Conservation (phyloP, 805 yeast genomes). For the Blastobotrys mokoenaii region DNA sequence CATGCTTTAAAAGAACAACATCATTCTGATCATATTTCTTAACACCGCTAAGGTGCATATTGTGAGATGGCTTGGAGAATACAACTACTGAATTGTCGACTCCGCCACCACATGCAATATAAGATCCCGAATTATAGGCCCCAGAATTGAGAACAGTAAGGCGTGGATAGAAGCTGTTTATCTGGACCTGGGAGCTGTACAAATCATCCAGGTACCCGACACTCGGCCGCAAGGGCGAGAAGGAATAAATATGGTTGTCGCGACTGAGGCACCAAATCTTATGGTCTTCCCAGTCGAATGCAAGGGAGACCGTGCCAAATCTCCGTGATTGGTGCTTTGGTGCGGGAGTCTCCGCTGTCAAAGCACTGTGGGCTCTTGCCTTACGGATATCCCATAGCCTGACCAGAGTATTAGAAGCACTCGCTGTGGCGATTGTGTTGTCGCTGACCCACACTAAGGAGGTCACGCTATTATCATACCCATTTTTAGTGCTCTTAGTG, state of each 20-base stretch:
- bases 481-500: not conserved
- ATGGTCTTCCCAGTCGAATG: slow-evolving; percentile 9
- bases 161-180: slow-evolving; percentile 14
- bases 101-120: slow-evolving; percentile 17
- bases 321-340: slow-evolving; percentile 4
- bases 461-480: slow-evolving; percentile 9
- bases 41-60: not conserved
- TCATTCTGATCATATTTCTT: no score
- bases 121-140: slow-evolving; percentile 8
- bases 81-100: slow-evolving; percentile 7
- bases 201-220: slow-evolving; percentile 5
- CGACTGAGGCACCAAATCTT: slow-evolving; percentile 20
- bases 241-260: slow-evolving; percentile 13
- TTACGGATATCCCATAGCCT: slow-evolving; percentile 25
- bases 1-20: slow-evolving; percentile 7
- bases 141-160: slow-evolving; percentile 12
- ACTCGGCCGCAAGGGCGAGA: slow-evolving; percentile 1
- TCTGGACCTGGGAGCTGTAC: slow-evolving; percentile 9
- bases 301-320: slow-evolving; percentile 16
- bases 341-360: slow-evolving; percentile 3
- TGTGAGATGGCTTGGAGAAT: slow-evolving; percentile 11
- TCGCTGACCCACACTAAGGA: slow-evolving; percentile 20
- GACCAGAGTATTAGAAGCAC: slow-evolving; percentile 13
- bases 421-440: slow-evolving; percentile 13
- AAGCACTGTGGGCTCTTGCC: slow-evolving; percentile 3